Evolutionary conservation across 139 green algal species (phyloP).

Genomic region (Monoraphidium neglectum): DNA sequence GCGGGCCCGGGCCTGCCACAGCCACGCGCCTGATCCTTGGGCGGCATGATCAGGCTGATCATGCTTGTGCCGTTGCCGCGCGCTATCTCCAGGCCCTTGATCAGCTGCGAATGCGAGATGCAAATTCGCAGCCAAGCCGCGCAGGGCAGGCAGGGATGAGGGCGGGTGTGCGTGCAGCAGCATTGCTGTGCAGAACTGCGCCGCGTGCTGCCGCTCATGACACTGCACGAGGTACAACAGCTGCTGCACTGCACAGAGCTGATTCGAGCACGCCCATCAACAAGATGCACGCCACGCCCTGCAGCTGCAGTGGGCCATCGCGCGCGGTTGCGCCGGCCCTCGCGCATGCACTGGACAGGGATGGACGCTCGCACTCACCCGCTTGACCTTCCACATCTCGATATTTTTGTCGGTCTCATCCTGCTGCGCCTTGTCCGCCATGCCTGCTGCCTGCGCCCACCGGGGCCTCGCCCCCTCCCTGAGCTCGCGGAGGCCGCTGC

Average conservation of each 20-base stretch:
- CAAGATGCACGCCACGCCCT: no score
- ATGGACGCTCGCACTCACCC: no score
- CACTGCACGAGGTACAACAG: no score
- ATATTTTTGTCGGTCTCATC: slow-evolving; percentile 81
- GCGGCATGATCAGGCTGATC: slow-evolving; percentile 99
- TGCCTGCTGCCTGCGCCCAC: no score
- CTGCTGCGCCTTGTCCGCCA: neutral
- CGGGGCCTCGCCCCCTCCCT: no score
- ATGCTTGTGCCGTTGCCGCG: slow-evolving; percentile 98
- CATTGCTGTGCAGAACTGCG: neutral
- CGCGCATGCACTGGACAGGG: no score
- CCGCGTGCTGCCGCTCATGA: neutral
- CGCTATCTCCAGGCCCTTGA: slow-evolving; percentile 86
- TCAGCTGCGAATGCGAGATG: slow-evolving; percentile 64
- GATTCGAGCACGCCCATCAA: no score
- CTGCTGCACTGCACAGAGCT: no score
- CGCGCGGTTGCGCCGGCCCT: no score
- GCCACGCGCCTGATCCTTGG: slow-evolving; percentile 90
- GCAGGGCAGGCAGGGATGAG: neutral
- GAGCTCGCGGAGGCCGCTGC: no score
- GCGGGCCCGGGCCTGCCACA: neutral
- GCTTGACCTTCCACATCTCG: slow-evolving; percentile 95
- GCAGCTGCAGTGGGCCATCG: no score
- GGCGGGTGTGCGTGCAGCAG: no score
- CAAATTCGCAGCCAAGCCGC: neutral